phyloP scores from a whole-genome alignment of 1,284 basidiomycete genomes.

The Singerocomus inundabilis region DNA sequence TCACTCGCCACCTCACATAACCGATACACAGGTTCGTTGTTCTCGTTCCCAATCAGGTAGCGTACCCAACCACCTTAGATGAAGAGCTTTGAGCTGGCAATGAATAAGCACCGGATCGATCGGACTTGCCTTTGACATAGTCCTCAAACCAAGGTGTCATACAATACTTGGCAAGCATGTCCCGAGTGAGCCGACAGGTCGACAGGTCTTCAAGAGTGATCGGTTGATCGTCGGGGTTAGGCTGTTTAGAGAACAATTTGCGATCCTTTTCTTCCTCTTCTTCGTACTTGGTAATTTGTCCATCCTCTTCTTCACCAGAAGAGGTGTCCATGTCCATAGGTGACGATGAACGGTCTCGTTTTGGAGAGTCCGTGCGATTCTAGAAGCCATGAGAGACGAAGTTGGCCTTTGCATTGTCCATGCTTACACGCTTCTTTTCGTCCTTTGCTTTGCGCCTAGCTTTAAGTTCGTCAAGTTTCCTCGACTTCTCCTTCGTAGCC shows the following conservation, averaged over 20 bases:
- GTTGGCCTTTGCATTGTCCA: neutral
- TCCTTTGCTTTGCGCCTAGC: conserved; percentile 79
- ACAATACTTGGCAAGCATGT: conserved; percentile 61
- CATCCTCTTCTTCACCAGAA: conserved; percentile 69
- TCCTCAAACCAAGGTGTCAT: conserved; percentile 77
- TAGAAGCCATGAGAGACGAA: conserved; percentile 23
- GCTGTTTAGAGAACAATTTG: conserved; percentile 47
- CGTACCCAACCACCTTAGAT: conserved; percentile 75
- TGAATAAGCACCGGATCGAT: neutral
- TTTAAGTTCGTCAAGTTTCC: conserved; percentile 81
- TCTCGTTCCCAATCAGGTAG: conserved; percentile 62
- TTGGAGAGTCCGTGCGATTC: conserved; percentile 53
- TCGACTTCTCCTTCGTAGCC: conserved; percentile 79
- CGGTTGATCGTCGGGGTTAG: conserved; percentile 52
- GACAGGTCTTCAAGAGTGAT: conserved; percentile 56
- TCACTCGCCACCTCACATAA: conserved; percentile 76
- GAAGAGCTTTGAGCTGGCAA: conserved; percentile 10
- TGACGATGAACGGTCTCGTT: conserved; percentile 65
- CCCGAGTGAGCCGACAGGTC: conserved; percentile 59
- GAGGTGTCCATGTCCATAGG: conserved; percentile 81
- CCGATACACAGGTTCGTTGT: conserved; percentile 69
- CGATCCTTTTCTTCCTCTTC: conserved; percentile 67
- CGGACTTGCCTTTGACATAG: conserved; percentile 67
- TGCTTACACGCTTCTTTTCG: conserved; percentile 66
- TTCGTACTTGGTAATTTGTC: conserved; percentile 67